These are phyloP conservation scores for Apiospora pterosperma DNA, from an alignment of 2,329 filamentous ascomycete species.

Conservation along the genomic window DNA sequence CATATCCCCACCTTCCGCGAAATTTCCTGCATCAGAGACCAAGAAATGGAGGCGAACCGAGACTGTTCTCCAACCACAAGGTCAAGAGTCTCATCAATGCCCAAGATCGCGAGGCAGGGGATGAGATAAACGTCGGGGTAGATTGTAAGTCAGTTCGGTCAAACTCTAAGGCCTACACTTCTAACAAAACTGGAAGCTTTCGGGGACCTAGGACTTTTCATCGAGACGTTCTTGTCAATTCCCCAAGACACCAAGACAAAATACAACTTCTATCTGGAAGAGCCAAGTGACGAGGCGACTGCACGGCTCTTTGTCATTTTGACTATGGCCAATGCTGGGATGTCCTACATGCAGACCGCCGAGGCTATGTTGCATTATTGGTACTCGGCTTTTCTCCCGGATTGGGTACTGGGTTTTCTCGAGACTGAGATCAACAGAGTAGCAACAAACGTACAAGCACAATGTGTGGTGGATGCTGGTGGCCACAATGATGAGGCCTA, in stretches of 20 bases:
- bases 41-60: background rate
- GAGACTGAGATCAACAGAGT: background rate
- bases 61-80: background rate
- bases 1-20: background rate
- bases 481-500: background rate
- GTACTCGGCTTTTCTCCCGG: background rate
- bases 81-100: background rate
- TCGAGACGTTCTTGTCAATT: background rate
- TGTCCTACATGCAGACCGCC: background rate
- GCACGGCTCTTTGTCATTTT: background rate
- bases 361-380: background rate
- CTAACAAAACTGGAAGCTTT: background rate
- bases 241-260: background rate
- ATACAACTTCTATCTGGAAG: background rate
- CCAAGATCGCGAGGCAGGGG: background rate
- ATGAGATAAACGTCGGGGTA: background rate
- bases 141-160: background rate
- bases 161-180: background rate
- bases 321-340: background rate
- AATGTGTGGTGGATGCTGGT: background rate
- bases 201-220: background rate
- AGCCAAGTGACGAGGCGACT: background rate
- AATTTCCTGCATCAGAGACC: too few relatives aligned
- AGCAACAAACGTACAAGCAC: rapidly evolving
- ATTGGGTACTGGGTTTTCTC: background rate